Evolutionary conservation across 208 protist genomes (phyloP), one percentile per base, ranked within the genome.

Genomic region (Wallacemonas collosoma): DNA sequence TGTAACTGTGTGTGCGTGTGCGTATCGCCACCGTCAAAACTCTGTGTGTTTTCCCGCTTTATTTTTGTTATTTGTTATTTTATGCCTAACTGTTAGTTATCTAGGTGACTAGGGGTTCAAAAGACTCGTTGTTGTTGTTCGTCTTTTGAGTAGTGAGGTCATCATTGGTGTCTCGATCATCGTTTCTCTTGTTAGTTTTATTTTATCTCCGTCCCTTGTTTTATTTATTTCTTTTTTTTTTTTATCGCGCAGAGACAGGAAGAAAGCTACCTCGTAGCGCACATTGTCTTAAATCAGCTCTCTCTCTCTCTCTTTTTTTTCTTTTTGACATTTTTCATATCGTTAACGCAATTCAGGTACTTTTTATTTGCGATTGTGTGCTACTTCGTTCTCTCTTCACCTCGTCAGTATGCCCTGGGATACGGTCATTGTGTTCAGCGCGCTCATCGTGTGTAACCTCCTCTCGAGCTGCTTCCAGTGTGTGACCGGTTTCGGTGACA

Each of bases 401-500:
- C 26, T 26, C 26, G 26, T 26, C 26, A 26, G 26, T 7, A 65
- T 76, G 72, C 43, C 61, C 11, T 67, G 48, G 63, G 53, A 51
- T 11, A 62, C 45, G 15, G 39, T 40, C 6, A 57, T 72, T 39
- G 72, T 77, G 44, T 47, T 73, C 12, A 17, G 72, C 35, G 12
- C 56, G 2, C 51, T 73, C 15, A 51, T 57, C 35, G 15, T 61
- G 15, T 68, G 72, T 38, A 73, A 51, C 50, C 44, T 72, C 58
- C 39, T 63, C 44, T 61, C 58, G 5, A 78, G 74, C 53, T 38
- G 63, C 15, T 63, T 78, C 48, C 67, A 78, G 50, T 47, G 66
- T 48, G n/a, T 73, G n/a, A 66, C 40, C 14, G 74, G 74, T 36
- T 73, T 78, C 6, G 74, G 74, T 69, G 74, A 71, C n/a, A 62